These are phyloP conservation scores for Elsinoe batatas DNA, from an alignment of 2,329 filamentous ascomycete species.

Conservation along the genomic window DNA sequence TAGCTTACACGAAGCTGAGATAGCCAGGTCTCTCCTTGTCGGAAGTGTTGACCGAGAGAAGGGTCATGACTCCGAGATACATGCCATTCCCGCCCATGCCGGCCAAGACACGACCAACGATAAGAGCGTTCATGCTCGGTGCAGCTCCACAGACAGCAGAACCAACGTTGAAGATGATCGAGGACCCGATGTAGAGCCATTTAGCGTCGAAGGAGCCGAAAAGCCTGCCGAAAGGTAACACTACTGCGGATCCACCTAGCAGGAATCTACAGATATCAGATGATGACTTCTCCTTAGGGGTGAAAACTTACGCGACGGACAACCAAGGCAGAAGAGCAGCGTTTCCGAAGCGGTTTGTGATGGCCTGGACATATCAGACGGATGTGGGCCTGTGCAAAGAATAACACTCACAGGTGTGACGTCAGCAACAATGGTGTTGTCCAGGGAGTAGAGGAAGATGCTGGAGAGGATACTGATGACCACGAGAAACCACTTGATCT, in stretches of 20 bases:
- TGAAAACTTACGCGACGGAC: not conserved
- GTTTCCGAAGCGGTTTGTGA: not conserved
- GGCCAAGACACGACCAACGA: conserved; percentile 25
- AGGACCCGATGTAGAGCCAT: conserved; percentile 20
- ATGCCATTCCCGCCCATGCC: conserved; percentile 26
- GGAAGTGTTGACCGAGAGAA: conserved; percentile 17
- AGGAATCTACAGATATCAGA: not conserved
- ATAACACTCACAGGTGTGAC: not conserved
- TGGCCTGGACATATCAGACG: not conserved
- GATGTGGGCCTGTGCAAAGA: not conserved
- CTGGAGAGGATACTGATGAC: not conserved
- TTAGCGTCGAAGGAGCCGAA: conserved; percentile 24
- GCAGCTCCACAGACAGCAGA: conserved; percentile 26
- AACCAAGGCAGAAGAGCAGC: not conserved
- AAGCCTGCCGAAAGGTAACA: conserved; percentile 19
- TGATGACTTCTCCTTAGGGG: not conserved
- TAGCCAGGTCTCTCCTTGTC: conserved; percentile 17
- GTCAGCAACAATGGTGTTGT: conserved; percentile 11
- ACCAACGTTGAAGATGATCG: conserved; percentile 23
- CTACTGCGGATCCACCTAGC: not conserved
- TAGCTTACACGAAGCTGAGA: not conserved
- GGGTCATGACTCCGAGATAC: conserved; percentile 21
- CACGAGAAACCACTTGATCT: not conserved
- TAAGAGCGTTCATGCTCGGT: conserved; percentile 21
- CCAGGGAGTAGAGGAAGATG: conserved; percentile 13